These are phyloP conservation scores for Schwanniomyces polymorphus DNA, from an alignment of 805 yeast genomes.

Conservation along the genomic window DNA sequence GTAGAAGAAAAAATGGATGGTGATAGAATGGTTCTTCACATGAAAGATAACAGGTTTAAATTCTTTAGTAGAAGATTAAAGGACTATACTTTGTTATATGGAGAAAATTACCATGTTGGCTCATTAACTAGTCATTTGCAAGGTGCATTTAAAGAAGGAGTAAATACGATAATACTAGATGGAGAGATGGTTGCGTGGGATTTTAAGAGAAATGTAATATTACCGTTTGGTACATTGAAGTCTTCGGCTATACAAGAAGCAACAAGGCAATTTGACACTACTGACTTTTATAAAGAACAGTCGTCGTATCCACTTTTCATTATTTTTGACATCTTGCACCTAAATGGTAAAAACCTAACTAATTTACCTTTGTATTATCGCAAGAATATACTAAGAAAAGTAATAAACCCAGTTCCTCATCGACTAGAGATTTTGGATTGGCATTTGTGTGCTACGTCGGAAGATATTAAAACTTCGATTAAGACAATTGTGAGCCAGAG, in stretches of 20 bases:
- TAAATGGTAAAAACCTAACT: slow-evolving; percentile 67
- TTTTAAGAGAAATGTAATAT: slow-evolving; percentile 47
- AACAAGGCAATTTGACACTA: slow-evolving; percentile 37
- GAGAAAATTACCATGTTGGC: slow-evolving; percentile 49
- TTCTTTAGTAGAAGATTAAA: slow-evolving; percentile 67
- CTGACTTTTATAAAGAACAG: slow-evolving; percentile 31
- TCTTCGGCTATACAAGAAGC: slow-evolving; percentile 61
- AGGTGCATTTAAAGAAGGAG: slow-evolving; percentile 37
- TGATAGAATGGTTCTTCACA: slow-evolving; percentile 81
- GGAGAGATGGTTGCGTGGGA: slow-evolving; percentile 96
- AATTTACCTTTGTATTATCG: slow-evolving; percentile 55
- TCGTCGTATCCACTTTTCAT: slow-evolving; percentile 54
- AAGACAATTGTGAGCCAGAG: slow-evolving; percentile 56
- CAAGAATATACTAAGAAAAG: slow-evolving; percentile 46
- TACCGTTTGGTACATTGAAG: slow-evolving; percentile 83
- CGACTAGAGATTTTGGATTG: slow-evolving; percentile 51
- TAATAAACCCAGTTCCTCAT: slow-evolving; percentile 46
- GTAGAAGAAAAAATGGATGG: slow-evolving; percentile 95
- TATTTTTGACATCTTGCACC: slow-evolving; percentile 69
- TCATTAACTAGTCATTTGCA: slow-evolving; percentile 54
- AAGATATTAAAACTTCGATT: slow-evolving; percentile 58
- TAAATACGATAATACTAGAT: slow-evolving; percentile 57
- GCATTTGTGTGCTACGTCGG: slow-evolving; percentile 40
- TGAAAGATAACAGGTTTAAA: slow-evolving; percentile 41
- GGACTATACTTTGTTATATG: slow-evolving; percentile 74